These are phyloP conservation scores for Aspergillus viridinutans DNA, from an alignment of 2,329 filamentous ascomycete genomes.

Conservation along the genomic window DNA sequence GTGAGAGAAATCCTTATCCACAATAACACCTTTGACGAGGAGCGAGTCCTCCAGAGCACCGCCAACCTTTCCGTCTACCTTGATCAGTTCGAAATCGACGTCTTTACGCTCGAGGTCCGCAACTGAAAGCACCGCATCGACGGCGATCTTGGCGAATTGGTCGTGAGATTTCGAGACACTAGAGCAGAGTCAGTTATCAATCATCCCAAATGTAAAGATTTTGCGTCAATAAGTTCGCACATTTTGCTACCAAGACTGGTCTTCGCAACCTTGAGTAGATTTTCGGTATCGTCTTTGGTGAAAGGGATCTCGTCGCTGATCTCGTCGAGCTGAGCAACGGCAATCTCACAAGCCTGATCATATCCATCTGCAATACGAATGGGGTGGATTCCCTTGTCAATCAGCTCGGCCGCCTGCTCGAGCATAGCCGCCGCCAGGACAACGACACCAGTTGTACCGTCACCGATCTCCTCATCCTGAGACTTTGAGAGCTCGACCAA, in stretches of 20 bases:
- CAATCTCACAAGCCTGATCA: slow-evolving; percentile 95
- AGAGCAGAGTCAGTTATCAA: slow-evolving; percentile 11
- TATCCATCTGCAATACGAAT: slow-evolving; percentile 98
- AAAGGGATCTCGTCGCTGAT: slow-evolving; percentile 93
- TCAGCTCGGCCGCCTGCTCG: slow-evolving; percentile 94
- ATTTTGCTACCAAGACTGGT: slow-evolving; percentile 98
- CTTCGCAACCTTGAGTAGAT: slow-evolving; percentile 90
- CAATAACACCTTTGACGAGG: slow-evolving; percentile 93
- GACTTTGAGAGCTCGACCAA: slow-evolving; percentile 97
- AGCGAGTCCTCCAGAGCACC: slow-evolving; percentile 89
- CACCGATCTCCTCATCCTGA: slow-evolving; percentile 97
- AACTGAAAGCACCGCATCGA: slow-evolving; percentile 93
- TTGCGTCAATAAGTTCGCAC: slow-evolving; percentile 21
- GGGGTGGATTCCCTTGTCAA: slow-evolving; percentile 99
- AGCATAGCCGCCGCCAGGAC: slow-evolving; percentile 90
- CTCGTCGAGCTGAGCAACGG: slow-evolving; percentile 83
- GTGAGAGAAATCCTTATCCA: slow-evolving; percentile 99
- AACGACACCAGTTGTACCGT: slow-evolving; percentile 96
- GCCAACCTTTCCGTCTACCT: slow-evolving; percentile 97
- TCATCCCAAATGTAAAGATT: not conserved
- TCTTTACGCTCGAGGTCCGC: slow-evolving; percentile 94
- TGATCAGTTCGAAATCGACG: slow-evolving; percentile 98
- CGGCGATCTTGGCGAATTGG: slow-evolving; percentile 94
- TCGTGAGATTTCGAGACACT: slow-evolving; percentile 94
- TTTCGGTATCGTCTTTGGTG: slow-evolving; percentile 70